Conservation (phyloP, 2,329 filamentous ascomycete genomes). For the Magnaporthiopsis incrustans region DNA sequence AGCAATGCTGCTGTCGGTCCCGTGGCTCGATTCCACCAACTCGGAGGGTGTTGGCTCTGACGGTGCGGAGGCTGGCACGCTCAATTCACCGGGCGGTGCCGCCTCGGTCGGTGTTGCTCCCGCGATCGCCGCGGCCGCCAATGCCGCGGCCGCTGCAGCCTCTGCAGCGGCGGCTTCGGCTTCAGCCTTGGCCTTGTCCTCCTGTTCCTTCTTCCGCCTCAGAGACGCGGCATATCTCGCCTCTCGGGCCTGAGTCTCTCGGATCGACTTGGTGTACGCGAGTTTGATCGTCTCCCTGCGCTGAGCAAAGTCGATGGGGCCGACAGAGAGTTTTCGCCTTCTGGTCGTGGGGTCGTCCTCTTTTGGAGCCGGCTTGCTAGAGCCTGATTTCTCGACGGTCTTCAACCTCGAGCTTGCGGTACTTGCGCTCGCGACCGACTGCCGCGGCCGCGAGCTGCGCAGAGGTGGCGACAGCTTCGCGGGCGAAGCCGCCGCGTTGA, state of each 20-base stretch:
- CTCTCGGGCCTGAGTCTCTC: conserved; percentile 59
- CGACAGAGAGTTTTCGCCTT: conserved; percentile 52
- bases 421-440: conserved; percentile 67
- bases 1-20: background rate
- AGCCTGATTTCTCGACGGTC: conserved; percentile 38
- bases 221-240: conserved; percentile 46
- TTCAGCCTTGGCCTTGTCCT: conserved; percentile 36
- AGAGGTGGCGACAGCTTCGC: conserved; percentile 71
- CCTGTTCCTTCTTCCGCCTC: conserved; percentile 42
- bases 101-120: background rate
- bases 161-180: conserved; percentile 23
- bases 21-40: background rate
- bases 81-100: background rate
- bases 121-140: conserved; percentile 10
- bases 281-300: conserved; percentile 74
- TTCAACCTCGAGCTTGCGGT: conserved; percentile 64
- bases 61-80: background rate
- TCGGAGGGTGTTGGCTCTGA: background rate
- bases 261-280: conserved; percentile 77
- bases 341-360: conserved; percentile 30
- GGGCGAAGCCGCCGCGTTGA: conserved; percentile 60
- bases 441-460: conserved; percentile 73
- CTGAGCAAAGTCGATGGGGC: conserved; percentile 77
- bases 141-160: conserved; percentile 11
- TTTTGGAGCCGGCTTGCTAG: conserved; percentile 15